Percentiles rank a stretch among this genome's conserved stretches.
Evolutionary conservation across 257 asterid species (phyloP).

Genomic region (Solanum piurae): DNA sequence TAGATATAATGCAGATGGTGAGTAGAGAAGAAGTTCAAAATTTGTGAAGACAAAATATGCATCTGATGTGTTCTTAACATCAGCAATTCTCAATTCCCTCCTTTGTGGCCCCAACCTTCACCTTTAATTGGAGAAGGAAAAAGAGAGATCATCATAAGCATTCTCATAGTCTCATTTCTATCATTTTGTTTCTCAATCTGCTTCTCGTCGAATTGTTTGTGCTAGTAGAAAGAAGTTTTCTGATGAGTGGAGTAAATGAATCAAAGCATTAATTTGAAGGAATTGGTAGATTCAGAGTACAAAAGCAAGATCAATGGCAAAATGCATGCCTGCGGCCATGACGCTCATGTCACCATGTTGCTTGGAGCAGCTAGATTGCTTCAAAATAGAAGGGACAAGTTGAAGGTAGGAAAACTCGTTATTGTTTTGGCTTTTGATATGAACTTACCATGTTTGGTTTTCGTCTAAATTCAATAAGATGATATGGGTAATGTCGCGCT

Average conservation of each 20-base stretch:
- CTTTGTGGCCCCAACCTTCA: not conserved
- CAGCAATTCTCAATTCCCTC: not conserved
- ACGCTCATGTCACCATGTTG: constrained; percentile 85
- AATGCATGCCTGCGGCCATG: constrained; percentile 98
- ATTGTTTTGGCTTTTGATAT: not conserved
- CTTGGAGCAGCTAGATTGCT: constrained; percentile 90
- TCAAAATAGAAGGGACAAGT: constrained; percentile 38
- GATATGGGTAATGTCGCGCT: not conserved
- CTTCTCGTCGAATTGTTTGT: not conserved
- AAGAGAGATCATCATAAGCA: not conserved
- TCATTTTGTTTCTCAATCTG: not conserved
- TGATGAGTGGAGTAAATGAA: not conserved
- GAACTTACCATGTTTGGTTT: not conserved
- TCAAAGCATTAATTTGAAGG: constrained; percentile 27
- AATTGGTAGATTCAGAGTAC: constrained; percentile 84
- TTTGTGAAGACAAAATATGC: not conserved
- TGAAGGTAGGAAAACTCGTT: constrained; percentile 37
- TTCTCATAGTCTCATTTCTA: not conserved
- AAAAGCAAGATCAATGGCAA: constrained; percentile 76
- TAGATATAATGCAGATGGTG: not conserved
- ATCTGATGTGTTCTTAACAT: not conserved
- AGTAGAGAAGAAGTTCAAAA: not conserved
- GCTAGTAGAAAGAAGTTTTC: not conserved
- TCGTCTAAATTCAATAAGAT: not conserved
- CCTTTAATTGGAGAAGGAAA: not conserved